Conservation (phyloP, 495 filamentous ascomycete genomes). For the Talaromyces proteolyticus region DNA sequence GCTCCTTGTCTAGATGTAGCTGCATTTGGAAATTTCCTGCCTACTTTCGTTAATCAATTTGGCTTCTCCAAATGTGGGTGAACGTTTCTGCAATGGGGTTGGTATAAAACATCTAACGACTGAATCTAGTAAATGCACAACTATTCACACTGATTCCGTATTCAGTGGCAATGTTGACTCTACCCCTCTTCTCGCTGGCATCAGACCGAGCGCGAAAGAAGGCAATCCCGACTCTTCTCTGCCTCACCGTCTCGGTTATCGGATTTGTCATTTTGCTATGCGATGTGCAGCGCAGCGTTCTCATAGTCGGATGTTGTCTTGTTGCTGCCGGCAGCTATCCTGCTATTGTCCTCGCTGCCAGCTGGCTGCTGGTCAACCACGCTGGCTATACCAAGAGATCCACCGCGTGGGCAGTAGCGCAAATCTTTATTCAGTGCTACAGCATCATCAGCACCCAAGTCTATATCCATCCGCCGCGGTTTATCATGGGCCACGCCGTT, state of each 20-base stretch:
- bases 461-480: conserved; percentile 1
- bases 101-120: neutral
- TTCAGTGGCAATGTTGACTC: neutral
- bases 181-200: neutral
- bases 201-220: neutral
- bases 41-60: conserved; percentile 1
- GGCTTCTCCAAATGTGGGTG: neutral
- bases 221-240: conserved; percentile 2
- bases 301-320: neutral
- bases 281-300: neutral
- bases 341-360: neutral
- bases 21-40: conserved; percentile 2
- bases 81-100: neutral
- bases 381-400: conserved; percentile 1
- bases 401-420: neutral
- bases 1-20: conserved; percentile 1
- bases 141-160: conserved; percentile 1
- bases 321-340: neutral
- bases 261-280: conserved; percentile 1
- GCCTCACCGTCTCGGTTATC: neutral
- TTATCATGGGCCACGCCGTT: conserved; percentile 1
- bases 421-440: neutral
- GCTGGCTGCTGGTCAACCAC: neutral
- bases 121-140: conserved; percentile 1
- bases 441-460: conserved; percentile 1